Base-by-base conservation (phyloP, 352 stramenopile species). In the Phytophthora vignae region DNA sequence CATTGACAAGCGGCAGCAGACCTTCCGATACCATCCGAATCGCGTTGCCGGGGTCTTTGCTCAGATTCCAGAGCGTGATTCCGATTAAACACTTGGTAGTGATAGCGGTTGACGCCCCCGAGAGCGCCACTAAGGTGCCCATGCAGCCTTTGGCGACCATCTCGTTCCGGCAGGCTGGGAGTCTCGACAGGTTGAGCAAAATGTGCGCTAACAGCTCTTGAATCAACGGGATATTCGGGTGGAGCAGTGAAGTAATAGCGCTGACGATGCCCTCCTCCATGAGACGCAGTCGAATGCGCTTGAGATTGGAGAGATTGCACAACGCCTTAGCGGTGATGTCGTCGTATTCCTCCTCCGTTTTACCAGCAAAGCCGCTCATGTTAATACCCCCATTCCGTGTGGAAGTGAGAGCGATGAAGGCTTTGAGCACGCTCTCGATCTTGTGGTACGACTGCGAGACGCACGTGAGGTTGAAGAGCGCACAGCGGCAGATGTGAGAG, bases 401-500 rank as follows among this genome's bases (percentile, higher is more conserved):
- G 8, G 79, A 91, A 15, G 76, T 90, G 21, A 95, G 73, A 8
- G 85, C 80, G 21, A 92, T 71, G 40, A 95, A 92, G 1, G 82
- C 74, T 56, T 95, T 95, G 52, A 95, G 71, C 2, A 95, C 87
- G 38, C 68, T 88, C 72, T 97, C 91, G 19, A 98, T 96, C 70
- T 96, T 93, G 22, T 85, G 76, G 66, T 97, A 98, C 2, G 90
- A 91, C 52, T 92, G 82, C 9, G 77, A 74, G 10, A 97, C 92
- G 57, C 88, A 97, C 1, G 91, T 97, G 17, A 98, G 76, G 50
- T 98, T 98, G 79, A 95, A 98, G 1, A 98, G 69, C 1, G 88
- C 92, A 49, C 78, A 81, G 6, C 87, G 76, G 31, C 87, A 96
- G 11, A 96, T 83, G 36, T 79, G 60, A 0, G 88, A 71, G 1